Evolutionary conservation across 352 stramenopile genomes (phyloP), one percentile per base, ranked within the genome.

Genomic region (Thalassiosira mediterranea): DNA sequence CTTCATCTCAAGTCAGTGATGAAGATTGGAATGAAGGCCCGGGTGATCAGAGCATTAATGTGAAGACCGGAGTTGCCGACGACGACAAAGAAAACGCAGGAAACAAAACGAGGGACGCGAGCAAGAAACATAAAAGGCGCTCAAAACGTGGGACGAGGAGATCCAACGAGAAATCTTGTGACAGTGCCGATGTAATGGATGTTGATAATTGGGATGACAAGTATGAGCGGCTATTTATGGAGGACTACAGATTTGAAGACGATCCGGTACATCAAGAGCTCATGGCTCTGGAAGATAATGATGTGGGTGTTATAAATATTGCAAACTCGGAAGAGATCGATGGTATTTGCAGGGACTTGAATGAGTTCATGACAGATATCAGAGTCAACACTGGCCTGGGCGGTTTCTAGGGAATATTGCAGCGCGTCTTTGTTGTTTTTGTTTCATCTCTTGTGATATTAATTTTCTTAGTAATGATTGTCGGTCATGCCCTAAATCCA

Each of bases 81-180:
- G 48, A 57, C 13, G 60, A 70, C 19, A 70, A 70, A 23, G 60
- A 70, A 70, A 70, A 70, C 29, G 23, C 42, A 23, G 17, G 42
- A 8, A 58, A 54, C 29, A 57, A 42, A 44, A 44, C 31, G 7
- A 19, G 11, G 11, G 10, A 26, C 17, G 19, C 23, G 59, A 59
- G n/a, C n/a, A n/a, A n/a, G n/a, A n/a, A n/a, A n/a, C n/a, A n/a
- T n/a, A n/a, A n/a, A n/a, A n/a, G n/a, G n/a, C n/a, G n/a, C n/a
- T n/a, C n/a, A n/a, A n/a, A n/a, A n/a, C n/a, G n/a, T n/a, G n/a
- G n/a, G n/a, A n/a, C n/a, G n/a, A n/a, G n/a, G n/a, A n/a, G n/a
- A n/a, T n/a, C n/a, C n/a, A n/a, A n/a, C n/a, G n/a, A n/a, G n/a
- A n/a, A n/a, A n/a, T n/a, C n/a, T n/a, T n/a, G n/a, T n/a, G n/a